phyloP scores from a whole-genome alignment of 2,329 filamentous ascomycete genomes.

The Sporothrix luriei region DNA sequence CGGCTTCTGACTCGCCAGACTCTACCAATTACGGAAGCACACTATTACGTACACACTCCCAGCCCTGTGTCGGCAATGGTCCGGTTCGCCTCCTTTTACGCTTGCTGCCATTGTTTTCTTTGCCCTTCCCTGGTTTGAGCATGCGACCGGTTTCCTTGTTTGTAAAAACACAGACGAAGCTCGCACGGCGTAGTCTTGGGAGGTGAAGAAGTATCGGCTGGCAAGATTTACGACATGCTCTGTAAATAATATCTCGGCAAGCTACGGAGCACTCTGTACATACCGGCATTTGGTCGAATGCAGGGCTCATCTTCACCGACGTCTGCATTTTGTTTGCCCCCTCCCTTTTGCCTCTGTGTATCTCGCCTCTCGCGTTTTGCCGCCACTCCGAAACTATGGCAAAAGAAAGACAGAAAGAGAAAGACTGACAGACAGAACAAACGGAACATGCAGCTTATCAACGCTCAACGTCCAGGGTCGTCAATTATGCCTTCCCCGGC shows the following conservation, averaged over 20 bases:
- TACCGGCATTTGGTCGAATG: too few species aligned
- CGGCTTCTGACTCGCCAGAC: slow-evolving; percentile 6
- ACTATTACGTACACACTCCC: slow-evolving; percentile 23
- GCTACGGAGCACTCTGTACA: too few species aligned
- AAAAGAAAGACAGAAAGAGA: not conserved
- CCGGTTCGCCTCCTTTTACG: not conserved
- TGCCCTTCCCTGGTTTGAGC: not conserved
- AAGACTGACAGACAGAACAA: too few species aligned
- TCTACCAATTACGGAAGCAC: not conserved
- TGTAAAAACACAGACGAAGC: not conserved
- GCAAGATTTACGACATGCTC: too few species aligned
- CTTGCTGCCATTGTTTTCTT: not conserved
- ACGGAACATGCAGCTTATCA: not conserved
- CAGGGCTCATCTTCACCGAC: slow-evolving; percentile 16
- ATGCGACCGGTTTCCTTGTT: slow-evolving; percentile 20
- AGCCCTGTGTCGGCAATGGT: not conserved
- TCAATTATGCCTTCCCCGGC: not conserved
- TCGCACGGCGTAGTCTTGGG: too few species aligned
- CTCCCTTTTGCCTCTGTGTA: not conserved
- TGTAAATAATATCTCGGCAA: too few species aligned
- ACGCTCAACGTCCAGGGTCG: too few species aligned
- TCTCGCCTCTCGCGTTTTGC: not conserved
- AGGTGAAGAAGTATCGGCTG: too few species aligned
- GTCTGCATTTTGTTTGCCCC: not conserved
- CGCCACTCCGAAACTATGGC: not conserved